Base-by-base conservation (phyloP, 495 filamentous ascomycete genomes). In the Aspergillus ostianus region DNA sequence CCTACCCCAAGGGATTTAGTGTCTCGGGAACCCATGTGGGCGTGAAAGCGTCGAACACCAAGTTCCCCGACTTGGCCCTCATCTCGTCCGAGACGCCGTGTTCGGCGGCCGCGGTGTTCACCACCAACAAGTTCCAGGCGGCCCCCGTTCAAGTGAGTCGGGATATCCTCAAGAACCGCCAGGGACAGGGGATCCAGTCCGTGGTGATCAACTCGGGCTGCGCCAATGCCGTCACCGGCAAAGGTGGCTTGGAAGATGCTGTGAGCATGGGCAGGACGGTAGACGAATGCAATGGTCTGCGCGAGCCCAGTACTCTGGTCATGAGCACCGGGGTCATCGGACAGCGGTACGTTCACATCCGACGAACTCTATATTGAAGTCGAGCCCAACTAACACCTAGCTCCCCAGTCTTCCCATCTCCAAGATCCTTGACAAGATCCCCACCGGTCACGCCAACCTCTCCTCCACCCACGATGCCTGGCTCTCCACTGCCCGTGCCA, bases 251-350 rank as follows among this genome's bases (percentile, higher is more conserved):
- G 62, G 90, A 96, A 67, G 93, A 98, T 83, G 94, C 95, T 13
- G 73, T 82, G 50, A 81, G 77, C 55, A 98, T 99, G 95, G 91
- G 85, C 0, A 74, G 77, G 61, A 85, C 82, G 53, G 89, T 92
- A 4, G 92, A 97, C 68, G 78, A 84, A 65, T 86, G 82, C 66
- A 78, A 77, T 62, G 84, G 84, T 32, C 86, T 85, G 36, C 79
- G 82, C 56, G 79, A 84, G 41, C 81, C 85, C 50, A 85, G 85
- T 60, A 91, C 90, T 7, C 77, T 99, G 47, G 92, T 98, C 53
- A 97, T 98, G 95, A 95, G 90, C 72, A 99, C 94, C 10, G 95
- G 94, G 51, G 94, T 99, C 15, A 99, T 99, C 70, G 95, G 94
- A 32, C 94, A 98, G 73, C 87, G 88, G 88, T 89, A 73, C 50